Conservation (phyloP, 2,329 filamentous ascomycete species). For the Calcarisporium arbuscula region DNA sequence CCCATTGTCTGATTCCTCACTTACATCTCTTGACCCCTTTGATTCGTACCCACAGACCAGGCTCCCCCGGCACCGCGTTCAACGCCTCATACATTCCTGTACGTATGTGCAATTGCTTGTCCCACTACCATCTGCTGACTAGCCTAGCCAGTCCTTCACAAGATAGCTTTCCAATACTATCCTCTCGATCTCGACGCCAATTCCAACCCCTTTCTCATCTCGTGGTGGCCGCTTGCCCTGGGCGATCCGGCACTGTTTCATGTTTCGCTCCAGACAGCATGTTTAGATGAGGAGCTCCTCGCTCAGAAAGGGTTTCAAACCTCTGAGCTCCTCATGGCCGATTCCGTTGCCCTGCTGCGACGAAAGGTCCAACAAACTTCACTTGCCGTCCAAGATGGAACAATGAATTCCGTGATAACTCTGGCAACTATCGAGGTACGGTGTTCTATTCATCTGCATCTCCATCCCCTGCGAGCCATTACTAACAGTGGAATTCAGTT, state of each 20-base stretch:
- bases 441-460: no score
- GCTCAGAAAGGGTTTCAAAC: constrained; percentile 45
- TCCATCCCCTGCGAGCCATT: no score
- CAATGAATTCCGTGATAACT: constrained; percentile 51
- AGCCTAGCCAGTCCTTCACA: constrained; percentile 42
- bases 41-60: not conserved
- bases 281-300: constrained; percentile 45
- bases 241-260: constrained; percentile 51
- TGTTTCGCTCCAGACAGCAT: constrained; percentile 53
- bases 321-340: constrained; percentile 50
- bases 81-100: constrained; percentile 52
- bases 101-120: no score
- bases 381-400: constrained; percentile 46
- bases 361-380: constrained; percentile 40
- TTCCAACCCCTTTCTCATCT: constrained; percentile 52
- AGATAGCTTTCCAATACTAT: constrained; percentile 55
- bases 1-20: no score
- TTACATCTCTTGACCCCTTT: no score
- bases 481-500: no score
- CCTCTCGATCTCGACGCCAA: constrained; percentile 45
- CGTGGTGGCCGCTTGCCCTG: constrained; percentile 54
- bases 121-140: no score
- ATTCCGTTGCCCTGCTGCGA: constrained; percentile 47
- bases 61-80: constrained; percentile 22
- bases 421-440: constrained; percentile 51